Evolutionary conservation across 2,329 filamentous ascomycete genomes (phyloP), one percentile per base, ranked within the genome.

Genomic region (Knoxdaviesia capensis): DNA sequence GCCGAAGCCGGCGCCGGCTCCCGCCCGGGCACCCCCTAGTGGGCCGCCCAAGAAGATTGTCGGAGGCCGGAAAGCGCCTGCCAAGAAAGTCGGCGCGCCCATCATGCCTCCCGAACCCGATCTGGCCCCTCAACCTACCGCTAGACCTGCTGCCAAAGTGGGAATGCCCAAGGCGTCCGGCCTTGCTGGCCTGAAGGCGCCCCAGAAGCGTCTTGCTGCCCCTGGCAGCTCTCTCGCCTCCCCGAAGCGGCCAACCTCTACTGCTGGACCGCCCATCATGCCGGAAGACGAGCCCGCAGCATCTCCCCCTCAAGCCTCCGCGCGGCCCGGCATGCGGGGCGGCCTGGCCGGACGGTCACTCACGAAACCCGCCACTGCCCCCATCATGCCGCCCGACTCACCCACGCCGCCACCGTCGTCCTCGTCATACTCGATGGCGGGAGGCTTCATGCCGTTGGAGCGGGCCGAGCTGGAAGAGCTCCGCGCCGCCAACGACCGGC

Each of bases 401-500:
- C 46, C 46, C 4, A 38, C 38, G 1, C 70, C 77, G 0, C 63
- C 75, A 3, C 68, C 70, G 7, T 60, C 69, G 4, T 77, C 73
- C 35, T 6, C 36, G 5, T 35, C 44, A 9, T 37, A 20, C 20
- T 20, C 20, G 20, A 20, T 20, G 20, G 20, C 42, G 6, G 42
- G 43, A 34, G 80, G 80, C 0, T 66, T 94, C 39, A 73, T 77
- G 20, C 71, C 80, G 6, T 68, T 83, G n/a, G 90, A 98, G 54
- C 75, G 83, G 37, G 83, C 85, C n/a, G 88, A 98, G 56, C 65
- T 98, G 2, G 85, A 93, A 48, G 87, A 94, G 54, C 70, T 96
- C 8, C 80, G 87, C 34, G 66, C 77, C 8, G 78, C 92, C 46
- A 87, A 88, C 51, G 87, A 94, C 39, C 71, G 80, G 31, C 65